phyloP scores from a whole-genome alignment of 805 yeast species.

The Yamadazyma phyllophila region DNA sequence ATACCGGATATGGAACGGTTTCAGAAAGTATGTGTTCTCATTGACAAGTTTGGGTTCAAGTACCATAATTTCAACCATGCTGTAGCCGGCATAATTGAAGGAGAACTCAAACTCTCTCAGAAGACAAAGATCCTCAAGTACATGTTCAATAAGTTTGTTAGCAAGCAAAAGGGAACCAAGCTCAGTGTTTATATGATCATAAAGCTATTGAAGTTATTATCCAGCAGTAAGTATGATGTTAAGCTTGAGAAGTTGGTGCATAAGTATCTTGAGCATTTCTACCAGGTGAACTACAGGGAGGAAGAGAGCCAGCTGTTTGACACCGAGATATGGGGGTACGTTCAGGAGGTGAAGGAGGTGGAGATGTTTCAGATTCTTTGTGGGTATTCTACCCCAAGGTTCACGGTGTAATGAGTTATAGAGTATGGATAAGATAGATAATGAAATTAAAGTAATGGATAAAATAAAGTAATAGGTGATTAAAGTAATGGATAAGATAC shows the following conservation, averaged over 20 bases:
- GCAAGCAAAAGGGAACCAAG: neutral
- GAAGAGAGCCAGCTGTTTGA: neutral
- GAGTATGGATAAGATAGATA: too few relatives aligned
- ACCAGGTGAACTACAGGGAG: neutral
- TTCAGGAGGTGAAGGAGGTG: constrained; percentile 1
- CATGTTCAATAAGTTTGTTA: neutral
- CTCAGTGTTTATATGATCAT: neutral
- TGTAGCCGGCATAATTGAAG: neutral
- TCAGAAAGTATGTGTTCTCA: neutral
- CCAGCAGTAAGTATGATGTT: neutral
- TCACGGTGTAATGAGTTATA: constrained; percentile 1
- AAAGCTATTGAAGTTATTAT: constrained; percentile 1
- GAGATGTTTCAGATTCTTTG: constrained; percentile 9
- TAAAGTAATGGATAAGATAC: too few relatives aligned
- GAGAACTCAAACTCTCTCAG: neutral
- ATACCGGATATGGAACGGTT: neutral
- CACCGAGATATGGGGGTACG: constrained; percentile 4
- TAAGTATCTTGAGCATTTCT: constrained; percentile 4
- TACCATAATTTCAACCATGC: neutral
- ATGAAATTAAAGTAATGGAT: too few relatives aligned
- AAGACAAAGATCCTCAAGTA: constrained; percentile 3
- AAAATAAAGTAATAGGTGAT: too few relatives aligned
- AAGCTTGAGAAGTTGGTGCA: constrained; percentile 5
- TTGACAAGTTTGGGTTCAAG: constrained; percentile 1
- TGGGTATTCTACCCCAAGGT: constrained; percentile 9